Conservation (phyloP, 2,329 filamentous ascomycete species). For the Penicillium palitans region DNA sequence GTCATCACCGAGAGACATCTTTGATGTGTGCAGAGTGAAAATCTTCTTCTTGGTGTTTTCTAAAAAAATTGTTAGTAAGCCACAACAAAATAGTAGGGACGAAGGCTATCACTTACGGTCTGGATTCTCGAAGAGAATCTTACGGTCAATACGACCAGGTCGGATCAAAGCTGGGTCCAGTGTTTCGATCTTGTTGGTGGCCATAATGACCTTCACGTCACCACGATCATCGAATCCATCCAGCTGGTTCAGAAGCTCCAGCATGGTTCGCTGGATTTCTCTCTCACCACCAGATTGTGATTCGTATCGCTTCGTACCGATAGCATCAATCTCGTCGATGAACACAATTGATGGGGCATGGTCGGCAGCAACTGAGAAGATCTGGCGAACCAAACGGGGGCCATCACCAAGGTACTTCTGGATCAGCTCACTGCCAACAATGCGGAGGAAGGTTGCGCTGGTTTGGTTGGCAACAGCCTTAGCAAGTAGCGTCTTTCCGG, state of each 20-base stretch:
- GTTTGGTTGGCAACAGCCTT: conserved; percentile 99
- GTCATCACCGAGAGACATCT: conserved; percentile 95
- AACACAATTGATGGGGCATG: conserved; percentile 97
- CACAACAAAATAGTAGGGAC: neutral
- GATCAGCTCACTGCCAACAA: conserved; percentile 94
- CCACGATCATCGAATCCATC: conserved; percentile 98
- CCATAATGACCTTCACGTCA: conserved; percentile 99
- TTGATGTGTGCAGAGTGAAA: conserved; percentile 95
- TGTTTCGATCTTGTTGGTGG: conserved; percentile 99
- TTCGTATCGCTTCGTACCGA: conserved; percentile 98
- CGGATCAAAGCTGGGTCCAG: conserved; percentile 94
- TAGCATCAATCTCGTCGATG: conserved; percentile 98
- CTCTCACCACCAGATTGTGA: conserved; percentile 95
- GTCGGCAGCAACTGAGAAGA: conserved; percentile 87
- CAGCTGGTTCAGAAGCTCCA: conserved; percentile 96
- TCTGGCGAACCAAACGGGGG: conserved; percentile 87
- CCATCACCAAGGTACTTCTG: conserved; percentile 99
- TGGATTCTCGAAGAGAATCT: conserved; percentile 79
- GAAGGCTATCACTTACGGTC: conserved; percentile 54
- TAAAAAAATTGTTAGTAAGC: conserved; percentile 31
- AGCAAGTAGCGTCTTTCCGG: conserved; percentile 91
- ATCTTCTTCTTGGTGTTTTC: conserved; percentile 97
- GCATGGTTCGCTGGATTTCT: conserved; percentile 97
- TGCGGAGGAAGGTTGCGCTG: conserved; percentile 96
- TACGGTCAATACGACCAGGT: conserved; percentile 95